Evolutionary conservation across 2,329 filamentous ascomycete genomes (phyloP), one percentile per base, ranked within the genome.

Genomic region (Venturia effusa): DNA sequence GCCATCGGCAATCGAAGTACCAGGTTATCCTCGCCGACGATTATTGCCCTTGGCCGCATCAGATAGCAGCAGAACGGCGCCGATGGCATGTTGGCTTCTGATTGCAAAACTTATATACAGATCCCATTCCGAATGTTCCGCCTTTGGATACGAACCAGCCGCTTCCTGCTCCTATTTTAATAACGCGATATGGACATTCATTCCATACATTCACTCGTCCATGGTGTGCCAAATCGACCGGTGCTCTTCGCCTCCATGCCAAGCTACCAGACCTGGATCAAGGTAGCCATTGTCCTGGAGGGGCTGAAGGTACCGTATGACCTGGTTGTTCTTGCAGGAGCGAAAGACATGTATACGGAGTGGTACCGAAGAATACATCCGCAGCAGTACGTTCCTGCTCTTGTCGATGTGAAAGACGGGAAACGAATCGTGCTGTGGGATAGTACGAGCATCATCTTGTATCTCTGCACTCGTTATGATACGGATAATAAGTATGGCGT

Each of bases 191-290:
- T 57, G 51, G 51, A 57, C 51, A 32, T 57, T 34, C 51, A 57
- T 32, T 57, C 51, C 51, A 30, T 57, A n/a, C 15, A 57, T 1
- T 57, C 51, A 19, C 51, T 57, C 34, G 30, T 57, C 24, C 13
- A 57, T 34, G 51, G 51, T 3, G 51, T 57, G 51, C 51, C 51
- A n/a, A 34, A 7, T 17, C 15, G 19, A 34, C 51, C 51, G n/a
- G 27, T 57, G 27, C 51, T 57, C 4, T 57, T 57, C 7, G 51
- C 51, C 8, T 57, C 51, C 30, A 57, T 57, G 51, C 51, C 51
- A 34, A 57, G 51, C 51, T 57, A 57, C 30, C 51, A 57, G 19
- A 57, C 51, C 19, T 57, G 51, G 51, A 57, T 57, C 27, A 57
- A 57, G 30, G 27, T 19, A 6, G 51, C 51, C 51, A 57, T 57